These are phyloP conservation scores for Kurtzmaniella quercitrusa DNA, from an alignment of 1,139 yeast genomes.

Conservation along the genomic window DNA sequence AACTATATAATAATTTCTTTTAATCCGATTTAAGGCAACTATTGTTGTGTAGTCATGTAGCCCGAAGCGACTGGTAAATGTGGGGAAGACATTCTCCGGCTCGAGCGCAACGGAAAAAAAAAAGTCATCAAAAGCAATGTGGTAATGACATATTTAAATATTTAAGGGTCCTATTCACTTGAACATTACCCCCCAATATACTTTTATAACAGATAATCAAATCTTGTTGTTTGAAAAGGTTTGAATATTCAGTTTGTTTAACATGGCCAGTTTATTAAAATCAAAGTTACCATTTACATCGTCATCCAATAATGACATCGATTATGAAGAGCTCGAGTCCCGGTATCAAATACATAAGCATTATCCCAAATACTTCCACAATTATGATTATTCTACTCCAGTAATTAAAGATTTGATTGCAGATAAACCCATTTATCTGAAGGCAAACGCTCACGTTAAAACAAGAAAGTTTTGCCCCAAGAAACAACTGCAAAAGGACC, in stretches of 20 bases:
- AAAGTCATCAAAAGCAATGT: not conserved
- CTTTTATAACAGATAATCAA: not conserved
- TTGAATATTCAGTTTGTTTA: not conserved
- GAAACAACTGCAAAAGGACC: slow-evolving; percentile 8
- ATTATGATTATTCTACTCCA: slow-evolving; percentile 36
- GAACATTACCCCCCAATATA: not conserved
- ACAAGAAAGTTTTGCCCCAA: slow-evolving; percentile 11
- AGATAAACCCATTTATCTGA: slow-evolving; percentile 40
- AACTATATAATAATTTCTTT: no score
- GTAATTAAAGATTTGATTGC: slow-evolving; percentile 28
- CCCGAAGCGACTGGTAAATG: not conserved
- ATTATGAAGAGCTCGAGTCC: slow-evolving; percentile 36
- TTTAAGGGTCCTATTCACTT: not conserved
- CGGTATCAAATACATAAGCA: slow-evolving; percentile 35
- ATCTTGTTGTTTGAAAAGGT: no score
- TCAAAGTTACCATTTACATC: not conserved
- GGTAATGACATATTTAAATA: not conserved
- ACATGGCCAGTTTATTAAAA: slow-evolving; percentile 6
- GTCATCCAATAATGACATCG: slow-evolving; percentile 12
- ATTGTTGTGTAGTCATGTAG: not conserved
- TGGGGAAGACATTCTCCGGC: not conserved
- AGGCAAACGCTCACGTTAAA: slow-evolving; percentile 36
- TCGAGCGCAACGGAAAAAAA: not conserved
- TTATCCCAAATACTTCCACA: slow-evolving; percentile 39
- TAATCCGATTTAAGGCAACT: no score